phyloP scores from a whole-genome alignment of 331 rosid genomes.

The Quercus phellos region DNA sequence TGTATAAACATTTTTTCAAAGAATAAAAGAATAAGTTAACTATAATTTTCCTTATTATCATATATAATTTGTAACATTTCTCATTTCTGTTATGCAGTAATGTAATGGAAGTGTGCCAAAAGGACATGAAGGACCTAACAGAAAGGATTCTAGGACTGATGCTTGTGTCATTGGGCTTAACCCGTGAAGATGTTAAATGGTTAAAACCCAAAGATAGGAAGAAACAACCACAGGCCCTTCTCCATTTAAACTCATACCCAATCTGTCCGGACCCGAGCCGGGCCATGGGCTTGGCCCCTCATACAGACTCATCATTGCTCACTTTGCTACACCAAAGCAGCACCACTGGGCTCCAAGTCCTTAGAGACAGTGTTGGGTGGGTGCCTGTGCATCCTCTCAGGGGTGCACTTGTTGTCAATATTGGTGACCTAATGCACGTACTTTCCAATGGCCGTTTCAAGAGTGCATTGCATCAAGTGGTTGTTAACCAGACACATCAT shows the following conservation, averaged over 20 bases:
- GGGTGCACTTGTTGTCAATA: conserved; percentile 39
- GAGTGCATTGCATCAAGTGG: conserved; percentile 32
- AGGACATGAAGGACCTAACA: conserved; percentile 23
- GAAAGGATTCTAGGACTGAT: conserved; percentile 17
- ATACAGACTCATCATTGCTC: conserved; percentile 39
- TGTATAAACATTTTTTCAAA: background rate
- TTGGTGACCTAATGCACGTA: conserved; percentile 40
- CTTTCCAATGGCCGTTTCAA: conserved; percentile 32
- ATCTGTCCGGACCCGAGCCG: conserved; percentile 36
- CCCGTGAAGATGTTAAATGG: conserved; percentile 22
- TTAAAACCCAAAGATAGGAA: background rate
- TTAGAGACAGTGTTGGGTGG: conserved; percentile 24
- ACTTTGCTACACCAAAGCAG: conserved; percentile 31
- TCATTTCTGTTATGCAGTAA: conserved; percentile 12
- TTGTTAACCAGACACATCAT: conserved; percentile 22
- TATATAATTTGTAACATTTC: background rate
- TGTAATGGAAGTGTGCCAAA: conserved; percentile 34
- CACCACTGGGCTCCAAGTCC: conserved; percentile 30
- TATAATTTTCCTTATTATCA: background rate
- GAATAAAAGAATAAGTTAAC: background rate
- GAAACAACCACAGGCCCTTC: background rate
- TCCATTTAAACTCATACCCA: conserved; percentile 45
- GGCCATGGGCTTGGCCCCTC: conserved; percentile 48
- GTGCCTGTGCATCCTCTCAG: conserved; percentile 18
- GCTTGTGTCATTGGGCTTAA: conserved; percentile 28